phyloP scores from a whole-genome alignment of 2,329 filamentous ascomycete species.

The Penicillium sp. region DNA sequence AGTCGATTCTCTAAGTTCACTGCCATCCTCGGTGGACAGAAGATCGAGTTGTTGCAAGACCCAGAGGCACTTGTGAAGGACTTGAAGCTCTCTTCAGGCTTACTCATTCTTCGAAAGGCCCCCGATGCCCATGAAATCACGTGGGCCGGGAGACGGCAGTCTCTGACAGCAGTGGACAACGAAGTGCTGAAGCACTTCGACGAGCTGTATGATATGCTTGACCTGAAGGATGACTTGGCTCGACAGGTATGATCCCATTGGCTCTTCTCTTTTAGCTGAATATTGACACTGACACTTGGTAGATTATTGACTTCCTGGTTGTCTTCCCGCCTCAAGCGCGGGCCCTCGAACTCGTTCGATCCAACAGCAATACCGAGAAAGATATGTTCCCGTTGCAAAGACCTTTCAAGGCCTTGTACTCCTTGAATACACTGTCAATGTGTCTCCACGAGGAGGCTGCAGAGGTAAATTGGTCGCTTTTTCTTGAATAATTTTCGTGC shows the following conservation, averaged over 20 bases:
- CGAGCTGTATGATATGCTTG: constrained; percentile 76
- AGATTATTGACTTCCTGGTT: constrained; percentile 68
- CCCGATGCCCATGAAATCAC: constrained; percentile 47
- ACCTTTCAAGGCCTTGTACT: constrained; percentile 72
- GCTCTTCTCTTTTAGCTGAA: not conserved
- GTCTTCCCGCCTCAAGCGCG: constrained; percentile 67
- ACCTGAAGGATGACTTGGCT: constrained; percentile 67
- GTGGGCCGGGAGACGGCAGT: constrained; percentile 41
- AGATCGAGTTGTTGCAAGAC: constrained; percentile 60
- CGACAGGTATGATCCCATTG: constrained; percentile 54
- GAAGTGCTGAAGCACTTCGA: constrained; percentile 80
- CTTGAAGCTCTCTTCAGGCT: constrained; percentile 61
- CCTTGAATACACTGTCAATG: constrained; percentile 63
- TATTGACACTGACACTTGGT: constrained; percentile 10
- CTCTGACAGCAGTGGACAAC: constrained; percentile 64
- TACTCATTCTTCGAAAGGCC: constrained; percentile 62
- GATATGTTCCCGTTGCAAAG: constrained; percentile 67
- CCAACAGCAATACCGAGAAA: constrained; percentile 51
- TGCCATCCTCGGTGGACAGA: constrained; percentile 66
- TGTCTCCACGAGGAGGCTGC: constrained; percentile 54
- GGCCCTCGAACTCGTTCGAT: constrained; percentile 59
- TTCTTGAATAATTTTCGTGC: not conserved
- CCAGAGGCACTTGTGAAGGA: constrained; percentile 64
- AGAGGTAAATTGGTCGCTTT: constrained; percentile 4
- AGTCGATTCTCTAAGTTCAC: constrained; percentile 76